Percentiles rank a stretch among this genome's conserved stretches.
Evolutionary conservation across 2,329 filamentous ascomycete species (phyloP).

Genomic region (Pseudogymnoascus sp.): DNA sequence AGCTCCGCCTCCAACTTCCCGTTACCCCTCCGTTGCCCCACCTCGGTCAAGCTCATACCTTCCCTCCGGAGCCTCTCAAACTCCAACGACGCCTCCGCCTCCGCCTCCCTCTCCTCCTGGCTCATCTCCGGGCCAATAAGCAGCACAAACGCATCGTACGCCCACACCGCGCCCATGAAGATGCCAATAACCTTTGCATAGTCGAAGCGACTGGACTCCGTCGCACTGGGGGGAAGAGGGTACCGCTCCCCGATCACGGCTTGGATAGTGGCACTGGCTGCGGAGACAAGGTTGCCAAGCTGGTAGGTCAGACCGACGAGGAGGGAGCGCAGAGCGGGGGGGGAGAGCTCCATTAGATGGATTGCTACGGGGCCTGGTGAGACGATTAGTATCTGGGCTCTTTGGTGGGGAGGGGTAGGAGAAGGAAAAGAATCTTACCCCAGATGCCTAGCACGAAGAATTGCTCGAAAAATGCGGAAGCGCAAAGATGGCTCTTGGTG

Average conservation of each 20-base stretch:
- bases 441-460: constrained; percentile 68
- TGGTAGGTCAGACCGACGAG: constrained; percentile 65
- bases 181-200: constrained; percentile 80
- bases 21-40: constrained; percentile 34
- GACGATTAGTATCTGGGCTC: background rate
- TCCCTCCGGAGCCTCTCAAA: background rate
- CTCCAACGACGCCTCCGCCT: background rate
- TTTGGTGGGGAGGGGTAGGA: background rate
- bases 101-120: background rate
- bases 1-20: constrained; percentile 18
- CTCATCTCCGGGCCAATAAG: constrained; percentile 36
- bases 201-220: constrained; percentile 48
- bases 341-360: constrained; percentile 63
- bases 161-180: constrained; percentile 78
- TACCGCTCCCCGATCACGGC: constrained; percentile 69
- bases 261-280: constrained; percentile 65
- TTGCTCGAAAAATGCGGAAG: constrained; percentile 73
- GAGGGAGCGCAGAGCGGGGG: constrained; percentile 57
- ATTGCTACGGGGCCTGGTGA: constrained; percentile 47
- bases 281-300: constrained; percentile 64
- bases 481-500: constrained; percentile 52
- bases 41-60: constrained; percentile 36
- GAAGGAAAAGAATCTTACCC: constrained; percentile 43
- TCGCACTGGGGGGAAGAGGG: constrained; percentile 51
- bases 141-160: constrained; percentile 45